These are phyloP conservation scores for Sanguinoderma infundibulare DNA, from an alignment of 1,284 basidiomycete genomes.

Conservation along the genomic window DNA sequence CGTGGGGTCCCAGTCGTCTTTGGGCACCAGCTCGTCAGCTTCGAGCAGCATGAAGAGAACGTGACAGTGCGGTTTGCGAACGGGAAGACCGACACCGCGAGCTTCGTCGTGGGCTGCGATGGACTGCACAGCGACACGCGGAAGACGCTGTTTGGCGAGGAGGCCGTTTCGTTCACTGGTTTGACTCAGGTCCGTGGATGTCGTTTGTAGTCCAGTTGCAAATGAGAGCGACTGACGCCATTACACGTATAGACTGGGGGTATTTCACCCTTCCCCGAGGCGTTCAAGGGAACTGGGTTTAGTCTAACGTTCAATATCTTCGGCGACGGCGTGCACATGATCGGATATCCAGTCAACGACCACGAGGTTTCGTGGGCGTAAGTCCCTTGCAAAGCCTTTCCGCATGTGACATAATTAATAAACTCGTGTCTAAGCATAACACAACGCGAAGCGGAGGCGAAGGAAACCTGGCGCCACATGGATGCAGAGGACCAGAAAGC, in stretches of 20 bases:
- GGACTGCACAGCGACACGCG: constrained; percentile 50
- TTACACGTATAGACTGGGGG: constrained; percentile 38
- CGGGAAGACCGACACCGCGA: constrained; percentile 42
- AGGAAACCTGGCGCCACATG: constrained; percentile 48
- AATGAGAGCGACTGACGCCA: background rate
- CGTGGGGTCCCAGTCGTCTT: constrained; percentile 44
- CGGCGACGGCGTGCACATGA: constrained; percentile 43
- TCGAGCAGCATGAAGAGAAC: constrained; percentile 38
- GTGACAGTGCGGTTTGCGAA: constrained; percentile 44
- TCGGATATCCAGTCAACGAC: constrained; percentile 43
- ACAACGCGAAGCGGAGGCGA: constrained; percentile 41
- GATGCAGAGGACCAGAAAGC: constrained; percentile 37
- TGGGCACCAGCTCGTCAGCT: constrained; percentile 38
- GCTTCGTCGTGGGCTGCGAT: constrained; percentile 51
- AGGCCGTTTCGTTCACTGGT: constrained; percentile 44
- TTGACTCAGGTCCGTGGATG: constrained; percentile 40
- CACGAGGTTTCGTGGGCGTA: constrained; percentile 45
- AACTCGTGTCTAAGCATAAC: constrained; percentile 37
- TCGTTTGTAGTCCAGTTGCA: background rate
- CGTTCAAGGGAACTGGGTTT: constrained; percentile 12
- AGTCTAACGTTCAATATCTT: constrained; percentile 40
- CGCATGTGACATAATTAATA: background rate
- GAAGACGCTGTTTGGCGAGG: constrained; percentile 44
- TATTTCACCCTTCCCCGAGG: constrained; percentile 36
- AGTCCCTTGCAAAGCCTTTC: constrained; percentile 16